Base-by-base conservation (phyloP, 2,329 filamentous ascomycete species). In the Hypocreales sp. region DNA sequence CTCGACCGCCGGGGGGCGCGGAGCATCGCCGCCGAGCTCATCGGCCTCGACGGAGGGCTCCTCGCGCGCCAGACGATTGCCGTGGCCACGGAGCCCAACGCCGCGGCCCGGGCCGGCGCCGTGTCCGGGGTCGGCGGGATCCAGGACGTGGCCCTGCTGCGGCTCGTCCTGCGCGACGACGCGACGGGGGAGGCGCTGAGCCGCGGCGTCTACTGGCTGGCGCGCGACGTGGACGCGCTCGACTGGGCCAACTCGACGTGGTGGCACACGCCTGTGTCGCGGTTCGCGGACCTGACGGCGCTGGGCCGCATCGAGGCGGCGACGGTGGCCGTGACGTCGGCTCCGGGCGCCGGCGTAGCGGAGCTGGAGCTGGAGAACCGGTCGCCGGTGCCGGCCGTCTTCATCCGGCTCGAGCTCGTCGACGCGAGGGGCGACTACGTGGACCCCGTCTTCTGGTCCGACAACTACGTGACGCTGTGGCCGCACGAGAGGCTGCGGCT, bases 391-490 rank as follows among this genome's bases (percentile, higher is more conserved):
- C 71, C 71, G 0, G 72, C 70, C 0, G 62, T 75, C 24, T 76
- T 76, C 34, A 36, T 76, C 7, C 50, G 59, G 2, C 29, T 75
- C 17, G 58, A 58, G 24, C 41, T 72, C 2, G 51, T 70, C 0
- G 55, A 68, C 33, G 34, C 29, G 3, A 32, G 42, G 0, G 56
- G 56, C 0, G 36, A 48, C 0, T 64, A 70, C 27, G 51, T 72
- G 0, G 35, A 58, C 5, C 65, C 68, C 0, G 56, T 69, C 1
- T 50, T 52, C 13, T 76, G 71, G 69, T 62, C 60, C 1, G 70
- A 75, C 34, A 76, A 76, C 33, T 76, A 75, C 33, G 50, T 76
- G 9, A 73, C 69, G 2, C 44, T 76, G 8, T 72, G 63, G 56
- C 67, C 70, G 0, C 45, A 50, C 1, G 71, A 76, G 49, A 60